Conservation (phyloP, 352 stramenopile genomes). For the Heterotrichella gracilis region DNA sequence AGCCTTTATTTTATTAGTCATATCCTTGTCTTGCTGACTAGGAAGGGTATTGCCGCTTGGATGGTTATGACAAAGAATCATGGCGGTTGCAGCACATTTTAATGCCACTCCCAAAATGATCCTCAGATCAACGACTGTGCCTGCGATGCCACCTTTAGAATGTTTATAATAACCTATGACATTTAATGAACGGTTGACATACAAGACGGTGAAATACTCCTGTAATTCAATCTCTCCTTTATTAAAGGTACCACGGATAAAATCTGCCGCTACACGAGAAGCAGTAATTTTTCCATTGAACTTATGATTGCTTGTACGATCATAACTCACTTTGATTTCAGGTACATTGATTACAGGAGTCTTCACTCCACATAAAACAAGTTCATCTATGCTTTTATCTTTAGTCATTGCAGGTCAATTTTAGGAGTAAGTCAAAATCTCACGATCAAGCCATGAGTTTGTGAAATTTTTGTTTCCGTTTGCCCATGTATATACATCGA, state of each 20-base stretch:
- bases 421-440: not conserved
- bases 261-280: not conserved
- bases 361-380: not conserved
- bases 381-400: not conserved
- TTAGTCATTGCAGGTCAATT: not conserved
- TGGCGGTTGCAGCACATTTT: not conserved
- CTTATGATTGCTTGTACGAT: not conserved
- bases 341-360: slow-evolving; percentile 1
- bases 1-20: slow-evolving; percentile 9
- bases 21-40: not conserved
- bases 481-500: not conserved
- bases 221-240: slow-evolving; percentile 7
- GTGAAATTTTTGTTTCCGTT: not conserved
- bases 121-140: not conserved
- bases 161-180: not conserved
- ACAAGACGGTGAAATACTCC: slow-evolving; percentile 1
- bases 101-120: slow-evolving; percentile 10
- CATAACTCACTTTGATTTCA: not conserved
- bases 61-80: slow-evolving; percentile 9
- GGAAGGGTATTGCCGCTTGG: not conserved
- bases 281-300: not conserved
- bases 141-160: not conserved
- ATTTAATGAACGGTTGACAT: slow-evolving; percentile 7
- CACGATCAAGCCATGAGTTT: not conserved
- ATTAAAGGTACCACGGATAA: not conserved